Conservation (phyloP, 106 monocot species). For the Agapanthus africanus region DNA sequence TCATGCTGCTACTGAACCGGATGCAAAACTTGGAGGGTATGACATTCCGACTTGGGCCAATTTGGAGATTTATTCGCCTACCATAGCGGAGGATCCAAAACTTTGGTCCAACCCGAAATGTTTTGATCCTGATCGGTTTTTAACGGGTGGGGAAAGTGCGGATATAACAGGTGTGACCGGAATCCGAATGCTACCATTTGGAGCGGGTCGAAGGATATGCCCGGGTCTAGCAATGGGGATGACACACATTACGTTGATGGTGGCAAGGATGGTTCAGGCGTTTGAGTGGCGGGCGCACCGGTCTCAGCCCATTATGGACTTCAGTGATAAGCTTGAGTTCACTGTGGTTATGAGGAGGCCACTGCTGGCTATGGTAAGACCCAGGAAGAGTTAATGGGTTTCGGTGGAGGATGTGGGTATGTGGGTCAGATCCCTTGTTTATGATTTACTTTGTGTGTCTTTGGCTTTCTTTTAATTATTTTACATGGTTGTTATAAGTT, state of each 20-base stretch:
- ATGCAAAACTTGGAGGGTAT: conserved; percentile 57
- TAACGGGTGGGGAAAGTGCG: conserved; percentile 61
- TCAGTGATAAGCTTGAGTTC: no score
- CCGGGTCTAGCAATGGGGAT: no score
- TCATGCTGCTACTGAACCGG: conserved; percentile 51
- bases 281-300: conserved; percentile 70
- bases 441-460: background rate
- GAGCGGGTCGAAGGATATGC: conserved; percentile 72
- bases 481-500: background rate
- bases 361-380: conserved; percentile 42
- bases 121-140: conserved; percentile 85
- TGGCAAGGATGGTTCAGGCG: conserved; percentile 80
- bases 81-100: no score
- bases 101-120: conserved; percentile 42
- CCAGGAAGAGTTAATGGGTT: conserved; percentile 18
- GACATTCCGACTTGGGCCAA: conserved; percentile 61
- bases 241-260: no score
- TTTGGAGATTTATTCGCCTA: conserved; percentile 65
- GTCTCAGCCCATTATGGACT: no score
- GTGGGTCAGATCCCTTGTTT: background rate
- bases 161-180: conserved; percentile 70
- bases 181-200: conserved; percentile 87
- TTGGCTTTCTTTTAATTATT: background rate
- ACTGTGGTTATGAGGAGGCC: conserved; percentile 64
- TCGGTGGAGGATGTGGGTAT: background rate